Evolutionary conservation across 768 basidiomycete genomes (phyloP).

Genomic region (Scleroderma citrinum): DNA sequence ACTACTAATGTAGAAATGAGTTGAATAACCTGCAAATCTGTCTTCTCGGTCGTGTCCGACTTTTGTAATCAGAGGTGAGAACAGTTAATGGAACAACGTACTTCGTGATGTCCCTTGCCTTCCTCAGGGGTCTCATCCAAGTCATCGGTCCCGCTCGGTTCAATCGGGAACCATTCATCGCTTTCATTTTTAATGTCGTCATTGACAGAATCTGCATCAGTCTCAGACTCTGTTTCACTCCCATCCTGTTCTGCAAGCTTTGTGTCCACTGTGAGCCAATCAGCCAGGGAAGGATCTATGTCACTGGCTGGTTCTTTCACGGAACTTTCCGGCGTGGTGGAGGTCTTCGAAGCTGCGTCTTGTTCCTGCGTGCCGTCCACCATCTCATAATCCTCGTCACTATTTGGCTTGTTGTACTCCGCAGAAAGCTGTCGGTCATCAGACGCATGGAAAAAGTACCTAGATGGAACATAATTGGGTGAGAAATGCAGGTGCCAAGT

Average conservation of each 20-base stretch:
- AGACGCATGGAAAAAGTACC: constrained; percentile 79
- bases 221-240: constrained; percentile 48
- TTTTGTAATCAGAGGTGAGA: constrained; percentile 7
- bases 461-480: constrained; percentile 19
- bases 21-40: constrained; percentile 5
- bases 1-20: neutral
- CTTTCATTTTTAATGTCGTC: constrained; percentile 40
- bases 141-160: constrained; percentile 14
- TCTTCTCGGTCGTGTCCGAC: neutral
- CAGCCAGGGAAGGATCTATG: constrained; percentile 44
- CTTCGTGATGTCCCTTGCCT: constrained; percentile 2
- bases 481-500: neutral
- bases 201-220: constrained; percentile 66
- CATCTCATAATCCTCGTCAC: constrained; percentile 26
- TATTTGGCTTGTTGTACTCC: constrained; percentile 45
- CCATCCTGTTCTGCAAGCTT: constrained; percentile 20
- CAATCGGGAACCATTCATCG: constrained; percentile 37
- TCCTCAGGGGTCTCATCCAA: constrained; percentile 15
- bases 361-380: constrained; percentile 15
- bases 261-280: constrained; percentile 57
- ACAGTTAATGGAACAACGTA: neutral
- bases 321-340: constrained; percentile 1
- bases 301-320: constrained; percentile 29
- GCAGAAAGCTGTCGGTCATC: constrained; percentile 39
- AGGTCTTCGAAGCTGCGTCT: constrained; percentile 3